A percentile compares a stretch with the other conserved stretches of the same genome.
These are phyloP conservation scores for Thozetella sp. DNA, from an alignment of 495 filamentous ascomycete genomes.

Conservation along the genomic window DNA sequence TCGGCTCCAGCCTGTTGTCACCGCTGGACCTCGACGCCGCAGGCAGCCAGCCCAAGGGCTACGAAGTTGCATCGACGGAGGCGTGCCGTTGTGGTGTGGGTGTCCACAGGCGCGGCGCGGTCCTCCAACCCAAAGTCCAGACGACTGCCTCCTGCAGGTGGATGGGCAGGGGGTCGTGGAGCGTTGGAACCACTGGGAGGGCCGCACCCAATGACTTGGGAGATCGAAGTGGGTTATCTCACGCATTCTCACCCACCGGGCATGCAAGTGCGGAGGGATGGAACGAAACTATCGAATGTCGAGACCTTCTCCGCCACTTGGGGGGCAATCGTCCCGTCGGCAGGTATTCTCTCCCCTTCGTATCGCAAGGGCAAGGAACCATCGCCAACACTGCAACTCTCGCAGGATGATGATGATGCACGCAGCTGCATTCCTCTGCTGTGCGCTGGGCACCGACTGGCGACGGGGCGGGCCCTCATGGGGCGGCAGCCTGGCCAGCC, in stretches of 20 bases:
- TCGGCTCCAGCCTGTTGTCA: slow-evolving; percentile 18
- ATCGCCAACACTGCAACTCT: background rate
- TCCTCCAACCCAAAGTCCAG: slow-evolving; percentile 4
- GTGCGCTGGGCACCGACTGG: background rate
- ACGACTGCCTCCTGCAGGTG: slow-evolving; percentile 14
- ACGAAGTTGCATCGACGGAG: slow-evolving; percentile 3
- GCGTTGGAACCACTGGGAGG: slow-evolving; percentile 20
- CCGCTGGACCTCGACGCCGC: slow-evolving; percentile 7
- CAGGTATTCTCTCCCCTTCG: background rate
- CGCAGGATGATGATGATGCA: background rate
- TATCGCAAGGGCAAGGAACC: background rate
- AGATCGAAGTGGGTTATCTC: slow-evolving; percentile 12
- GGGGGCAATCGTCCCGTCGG: background rate
- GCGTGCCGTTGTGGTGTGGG: background rate
- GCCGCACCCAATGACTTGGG: slow-evolving; percentile 22
- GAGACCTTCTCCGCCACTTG: slow-evolving; percentile 9
- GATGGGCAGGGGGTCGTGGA: slow-evolving; percentile 8
- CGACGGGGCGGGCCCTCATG: background rate
- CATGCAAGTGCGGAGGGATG: slow-evolving; percentile 25
- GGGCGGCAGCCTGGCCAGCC: background rate
- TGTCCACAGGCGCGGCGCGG: slow-evolving; percentile 2
- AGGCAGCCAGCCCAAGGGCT: slow-evolving; percentile 8
- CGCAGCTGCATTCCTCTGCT: background rate
- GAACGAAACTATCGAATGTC: slow-evolving; percentile 23
- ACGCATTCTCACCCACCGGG: slow-evolving; percentile 23